Evolutionary conservation across 495 filamentous ascomycete species (phyloP).

Genomic region (Aspergillus leporis): DNA sequence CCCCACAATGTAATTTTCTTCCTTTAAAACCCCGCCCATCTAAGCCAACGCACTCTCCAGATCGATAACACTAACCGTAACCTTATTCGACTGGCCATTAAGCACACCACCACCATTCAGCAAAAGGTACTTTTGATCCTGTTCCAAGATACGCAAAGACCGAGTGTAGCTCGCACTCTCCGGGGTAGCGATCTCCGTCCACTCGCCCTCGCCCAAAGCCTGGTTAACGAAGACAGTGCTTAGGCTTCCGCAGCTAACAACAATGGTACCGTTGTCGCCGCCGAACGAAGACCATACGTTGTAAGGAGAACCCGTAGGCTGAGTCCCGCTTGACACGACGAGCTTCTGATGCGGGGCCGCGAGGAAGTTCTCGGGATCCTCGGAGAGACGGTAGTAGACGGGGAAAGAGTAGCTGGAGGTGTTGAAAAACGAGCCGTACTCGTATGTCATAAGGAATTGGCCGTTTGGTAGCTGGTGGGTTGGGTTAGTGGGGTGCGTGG

Average conservation of each 20-base stretch:
- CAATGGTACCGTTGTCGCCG: constrained; percentile 56
- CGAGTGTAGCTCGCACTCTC: constrained; percentile 53
- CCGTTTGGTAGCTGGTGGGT: constrained; percentile 53
- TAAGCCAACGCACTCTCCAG: constrained; percentile 16
- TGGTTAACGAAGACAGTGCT: constrained; percentile 60
- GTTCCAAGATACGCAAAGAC: constrained; percentile 44
- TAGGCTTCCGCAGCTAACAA: constrained; percentile 54
- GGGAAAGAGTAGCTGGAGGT: constrained; percentile 49
- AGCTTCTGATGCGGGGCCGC: constrained; percentile 41
- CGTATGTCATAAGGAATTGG: constrained; percentile 63
- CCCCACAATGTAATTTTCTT: no score
- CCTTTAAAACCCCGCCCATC: no score
- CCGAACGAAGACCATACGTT: constrained; percentile 55
- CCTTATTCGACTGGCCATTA: constrained; percentile 24
- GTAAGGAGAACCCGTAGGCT: constrained; percentile 57
- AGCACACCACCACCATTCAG: constrained; percentile 33
- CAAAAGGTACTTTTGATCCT: constrained; percentile 26
- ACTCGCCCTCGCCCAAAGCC: constrained; percentile 53
- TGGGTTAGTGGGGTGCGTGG: neutral
- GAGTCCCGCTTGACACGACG: constrained; percentile 44
- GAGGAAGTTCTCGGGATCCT: constrained; percentile 54
- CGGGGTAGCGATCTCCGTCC: constrained; percentile 52
- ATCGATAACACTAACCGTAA: constrained; percentile 36
- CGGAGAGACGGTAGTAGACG: constrained; percentile 56
- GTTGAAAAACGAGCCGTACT: constrained; percentile 57